Percentiles rank a stretch among this genome's conserved stretches.
These are phyloP conservation scores for Calycina herbarum DNA, from an alignment of 2,329 filamentous ascomycete species.

Conservation along the genomic window DNA sequence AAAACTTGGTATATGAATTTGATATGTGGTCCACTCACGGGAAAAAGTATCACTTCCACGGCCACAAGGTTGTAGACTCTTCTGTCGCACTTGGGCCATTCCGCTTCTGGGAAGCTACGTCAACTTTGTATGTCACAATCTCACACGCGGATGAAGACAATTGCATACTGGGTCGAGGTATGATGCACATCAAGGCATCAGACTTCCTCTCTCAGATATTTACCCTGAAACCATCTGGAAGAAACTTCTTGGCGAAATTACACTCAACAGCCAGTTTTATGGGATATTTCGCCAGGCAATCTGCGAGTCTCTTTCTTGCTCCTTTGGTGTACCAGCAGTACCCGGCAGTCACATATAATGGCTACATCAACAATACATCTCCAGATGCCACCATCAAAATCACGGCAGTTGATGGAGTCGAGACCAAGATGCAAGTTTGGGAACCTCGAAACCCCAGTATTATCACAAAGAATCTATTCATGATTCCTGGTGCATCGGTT, in stretches of 20 bases:
- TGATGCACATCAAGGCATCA: slow-evolving; percentile 53
- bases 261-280: slow-evolving; percentile 52
- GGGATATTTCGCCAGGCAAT: slow-evolving; percentile 56
- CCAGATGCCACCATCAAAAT: slow-evolving; percentile 48
- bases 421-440: slow-evolving; percentile 57
- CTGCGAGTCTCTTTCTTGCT: slow-evolving; percentile 52
- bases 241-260: slow-evolving; percentile 45
- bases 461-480: slow-evolving; percentile 52
- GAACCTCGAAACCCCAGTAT: slow-evolving; percentile 44
- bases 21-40: slow-evolving; percentile 57
- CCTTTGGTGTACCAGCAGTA: slow-evolving; percentile 59
- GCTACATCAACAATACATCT: slow-evolving; percentile 53
- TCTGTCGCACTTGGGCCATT: slow-evolving; percentile 56
- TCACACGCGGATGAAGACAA: slow-evolving; percentile 36
- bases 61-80: slow-evolving; percentile 62
- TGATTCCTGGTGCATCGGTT: slow-evolving; percentile 63
- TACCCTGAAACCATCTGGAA: slow-evolving; percentile 54
- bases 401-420: slow-evolving; percentile 51
- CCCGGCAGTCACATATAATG: slow-evolving; percentile 47
- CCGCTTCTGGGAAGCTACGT: slow-evolving; percentile 62
- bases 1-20: slow-evolving; percentile 62
- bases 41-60: slow-evolving; percentile 56
- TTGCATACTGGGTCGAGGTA: slow-evolving; percentile 56
- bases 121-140: slow-evolving; percentile 62
- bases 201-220: slow-evolving; percentile 58